Evolutionary conservation across 2,329 filamentous ascomycete genomes (phyloP), one percentile per base, ranked within the genome.

Genomic region (Phialocephala sp.): DNA sequence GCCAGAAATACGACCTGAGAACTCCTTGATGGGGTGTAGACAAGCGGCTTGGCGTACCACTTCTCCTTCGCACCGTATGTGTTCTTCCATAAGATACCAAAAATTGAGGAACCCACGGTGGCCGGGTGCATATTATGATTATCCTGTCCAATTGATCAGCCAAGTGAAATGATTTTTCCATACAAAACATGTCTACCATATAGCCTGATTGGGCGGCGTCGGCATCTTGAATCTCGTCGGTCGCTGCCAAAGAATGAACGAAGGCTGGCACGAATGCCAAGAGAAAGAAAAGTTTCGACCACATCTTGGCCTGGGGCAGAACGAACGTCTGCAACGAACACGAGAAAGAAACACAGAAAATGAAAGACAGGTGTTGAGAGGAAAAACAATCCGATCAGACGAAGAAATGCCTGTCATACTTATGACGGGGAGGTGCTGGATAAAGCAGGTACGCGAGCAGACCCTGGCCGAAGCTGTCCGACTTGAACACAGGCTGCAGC

Each of bases 31-130:
- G 80, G 80, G 0, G 80, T 82, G 62, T 80, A 81, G 0, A 80
- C 75, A 11, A 83, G 69, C 8, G 80, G 80, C 67, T 80, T 81
- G 45, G 80, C 80, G 64, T 77, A 79, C 67, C 80, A 82, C 67
- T 66, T 67, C 68, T 76, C 76, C 20, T 74, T 69, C 27, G 61
- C 66, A 20, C 69, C 70, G 65, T 74, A 76, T n/a, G 67, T 68
- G 69, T 71, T 70, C 70, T 76, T 74, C 77, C 80, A 73, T 15
- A 72, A 61, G n/a, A 72, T 76, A 37, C 78, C 78, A 69, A 81
- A 79, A 20, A 72, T 74, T n/a, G 73, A 64, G n/a, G 71, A 72
- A 14, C 72, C 70, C 3, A 80, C 73, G 22, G 75, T 74, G 6
- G 73, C 72, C 2, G 79, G 80, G 45, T 80, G 74, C 66, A 81